These are phyloP conservation scores for Pyrenochaeta sp. DNA, from an alignment of 2,329 filamentous ascomycete species.

Conservation along the genomic window DNA sequence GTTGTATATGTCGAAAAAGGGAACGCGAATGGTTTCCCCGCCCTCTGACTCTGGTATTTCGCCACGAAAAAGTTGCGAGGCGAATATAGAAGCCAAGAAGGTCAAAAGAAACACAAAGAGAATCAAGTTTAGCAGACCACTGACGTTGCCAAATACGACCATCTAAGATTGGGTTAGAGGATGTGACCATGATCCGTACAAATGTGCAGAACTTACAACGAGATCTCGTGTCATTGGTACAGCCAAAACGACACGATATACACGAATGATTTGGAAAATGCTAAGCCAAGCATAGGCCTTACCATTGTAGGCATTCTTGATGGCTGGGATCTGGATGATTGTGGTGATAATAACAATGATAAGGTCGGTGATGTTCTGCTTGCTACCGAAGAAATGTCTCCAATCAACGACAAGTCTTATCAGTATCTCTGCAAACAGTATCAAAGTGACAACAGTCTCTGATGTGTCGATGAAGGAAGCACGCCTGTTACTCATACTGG, in stretches of 20 bases:
- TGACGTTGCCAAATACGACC: conserved; percentile 87
- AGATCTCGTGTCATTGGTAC: conserved; percentile 86
- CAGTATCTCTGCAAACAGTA: conserved; percentile 82
- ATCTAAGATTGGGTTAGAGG: conserved; percentile 48
- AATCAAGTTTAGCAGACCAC: conserved; percentile 92
- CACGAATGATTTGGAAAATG: conserved; percentile 89
- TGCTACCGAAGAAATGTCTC: conserved; percentile 77
- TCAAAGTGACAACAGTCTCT: conserved; percentile 77
- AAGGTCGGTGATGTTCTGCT: conserved; percentile 81
- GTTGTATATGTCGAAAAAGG: conserved; percentile 92
- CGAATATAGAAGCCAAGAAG: conserved; percentile 92
- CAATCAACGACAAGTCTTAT: conserved; percentile 81
- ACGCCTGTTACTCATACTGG: conserved; percentile 71
- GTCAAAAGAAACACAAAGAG: conserved; percentile 96
- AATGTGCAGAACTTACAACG: conserved; percentile 65
- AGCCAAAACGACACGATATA: conserved; percentile 89
- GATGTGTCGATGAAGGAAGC: conserved; percentile 71
- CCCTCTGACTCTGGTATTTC: conserved; percentile 72
- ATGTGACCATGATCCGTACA: too few relatives aligned
- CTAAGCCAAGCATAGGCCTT: conserved; percentile 86
- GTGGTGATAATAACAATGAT: conserved; percentile 80
- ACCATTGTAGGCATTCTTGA: conserved; percentile 68
- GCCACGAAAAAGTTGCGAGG: conserved; percentile 89
- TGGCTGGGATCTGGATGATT: conserved; percentile 83
- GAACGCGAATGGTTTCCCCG: conserved; percentile 72